A percentile compares a stretch with the other conserved stretches of the same genome.
Conservation (phyloP, 1,284 basidiomycete genomes). For the Cerrena zonata region DNA sequence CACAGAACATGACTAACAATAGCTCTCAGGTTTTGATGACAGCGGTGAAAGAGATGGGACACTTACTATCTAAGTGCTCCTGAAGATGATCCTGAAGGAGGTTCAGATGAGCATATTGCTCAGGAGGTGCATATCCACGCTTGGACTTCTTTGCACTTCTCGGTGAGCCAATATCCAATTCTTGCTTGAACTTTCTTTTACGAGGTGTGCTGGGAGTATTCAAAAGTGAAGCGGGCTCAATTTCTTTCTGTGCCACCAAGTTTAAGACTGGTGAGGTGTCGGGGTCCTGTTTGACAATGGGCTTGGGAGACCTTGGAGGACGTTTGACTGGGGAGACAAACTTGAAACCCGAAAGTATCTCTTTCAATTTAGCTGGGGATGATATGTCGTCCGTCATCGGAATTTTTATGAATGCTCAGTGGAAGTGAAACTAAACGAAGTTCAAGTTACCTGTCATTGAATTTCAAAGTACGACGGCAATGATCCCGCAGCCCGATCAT, state of each 20-base stretch:
- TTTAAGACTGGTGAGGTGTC: not conserved
- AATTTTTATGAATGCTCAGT: too few relatives aligned
- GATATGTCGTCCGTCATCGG: too few relatives aligned
- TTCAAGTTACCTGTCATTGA: too few relatives aligned
- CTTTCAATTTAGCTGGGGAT: not conserved
- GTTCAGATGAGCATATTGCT: conserved; percentile 30
- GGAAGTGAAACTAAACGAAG: too few relatives aligned
- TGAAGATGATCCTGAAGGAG: conserved; percentile 35
- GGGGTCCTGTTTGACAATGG: not conserved
- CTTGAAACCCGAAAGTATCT: not conserved
- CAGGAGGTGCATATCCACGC: conserved; percentile 27
- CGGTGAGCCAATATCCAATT: not conserved
- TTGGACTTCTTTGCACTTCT: conserved; percentile 18
- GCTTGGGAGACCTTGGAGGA: not conserved
- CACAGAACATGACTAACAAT: conserved; percentile 26
- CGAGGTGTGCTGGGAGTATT: not conserved
- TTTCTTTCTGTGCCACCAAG: not conserved
- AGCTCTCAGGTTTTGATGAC: not conserved
- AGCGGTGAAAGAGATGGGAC: not conserved
- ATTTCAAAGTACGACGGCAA: too few relatives aligned
- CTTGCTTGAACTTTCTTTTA: not conserved
- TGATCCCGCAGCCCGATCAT: too few relatives aligned
- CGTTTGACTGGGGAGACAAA: not conserved
- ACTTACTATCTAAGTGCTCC: conserved; percentile 39
- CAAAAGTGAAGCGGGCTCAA: not conserved